Evolutionary conservation across 768 basidiomycete genomes (phyloP), one percentile per base, ranked within the genome.

Genomic region (Russula compacta): DNA sequence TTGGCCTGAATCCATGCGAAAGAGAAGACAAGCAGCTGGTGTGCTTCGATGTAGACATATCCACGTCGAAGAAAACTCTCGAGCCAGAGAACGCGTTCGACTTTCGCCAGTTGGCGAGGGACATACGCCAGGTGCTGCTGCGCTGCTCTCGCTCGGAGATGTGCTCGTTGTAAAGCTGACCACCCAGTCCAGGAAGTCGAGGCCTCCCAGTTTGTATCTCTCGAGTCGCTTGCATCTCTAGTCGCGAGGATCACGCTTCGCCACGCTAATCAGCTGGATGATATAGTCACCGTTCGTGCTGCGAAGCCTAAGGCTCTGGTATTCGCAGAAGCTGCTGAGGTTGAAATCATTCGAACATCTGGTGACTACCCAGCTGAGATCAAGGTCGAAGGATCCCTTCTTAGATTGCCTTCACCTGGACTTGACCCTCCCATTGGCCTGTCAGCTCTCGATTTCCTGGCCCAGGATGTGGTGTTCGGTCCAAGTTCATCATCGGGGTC

Each of bases 151-250:
- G 55, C 5, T 7, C 8, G 11, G 17, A n/a, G 8, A 11, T 29
- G 14, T 3, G 7, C 14, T 21, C 9, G 7, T 12, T 7, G 7
- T 43, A n/a, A 24, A 6, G 42, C n/a, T 40, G n/a, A 56, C 50
- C 9, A 51, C 24, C 12, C 32, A 39, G 17, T 50, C 38, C 56
- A 35, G 66, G 32, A 47, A 42, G 24, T 46, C 4, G 68, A 71
- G 17, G 57, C 68, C 0, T 80, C 86, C 0, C 72, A 76, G 0
- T 88, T 77, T 68, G 71, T 80, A 24, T 92, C 89, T 0, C 72
- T 92, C 44, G 89, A 92, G 24, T 91, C 89, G 0, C 72, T 92
- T 43, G 89, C 92, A 69, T 81, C 87, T 1, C 73, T 92, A n/a
- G 78, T 81, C 4, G 82, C 85, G 6, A 73, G 73, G 17, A 75